These are phyloP conservation scores for Boletus huronensis DNA, from an alignment of 768 basidiomycete genomes.

Conservation along the genomic window DNA sequence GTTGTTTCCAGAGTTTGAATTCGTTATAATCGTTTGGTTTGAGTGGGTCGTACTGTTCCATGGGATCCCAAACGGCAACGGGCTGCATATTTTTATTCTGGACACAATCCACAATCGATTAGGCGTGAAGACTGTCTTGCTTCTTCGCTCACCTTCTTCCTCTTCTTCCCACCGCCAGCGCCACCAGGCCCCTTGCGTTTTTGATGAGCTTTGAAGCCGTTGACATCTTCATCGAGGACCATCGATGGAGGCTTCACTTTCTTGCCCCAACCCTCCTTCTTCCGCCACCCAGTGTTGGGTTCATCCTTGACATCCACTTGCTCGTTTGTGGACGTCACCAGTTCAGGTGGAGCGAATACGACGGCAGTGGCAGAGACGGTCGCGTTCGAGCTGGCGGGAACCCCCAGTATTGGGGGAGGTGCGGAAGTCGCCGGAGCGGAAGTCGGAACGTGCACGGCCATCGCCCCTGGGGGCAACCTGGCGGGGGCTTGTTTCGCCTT, in stretches of 20 bases:
- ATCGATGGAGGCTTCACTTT: slow-evolving; percentile 90
- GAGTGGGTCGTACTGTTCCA: slow-evolving; percentile 74
- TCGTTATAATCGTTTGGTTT: slow-evolving; percentile 89
- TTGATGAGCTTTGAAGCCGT: slow-evolving; percentile 68
- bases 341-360: slow-evolving; percentile 64
- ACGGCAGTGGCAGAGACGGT: slow-evolving; percentile 56
- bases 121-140: neutral
- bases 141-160: slow-evolving; percentile 54
- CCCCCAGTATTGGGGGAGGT: slow-evolving; percentile 31
- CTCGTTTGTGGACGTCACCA: slow-evolving; percentile 35
- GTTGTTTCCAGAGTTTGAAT: slow-evolving; percentile 77
- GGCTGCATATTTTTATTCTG: slow-evolving; percentile 61
- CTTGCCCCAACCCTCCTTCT: slow-evolving; percentile 72
- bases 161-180: slow-evolving; percentile 44
- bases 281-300: slow-evolving; percentile 35
- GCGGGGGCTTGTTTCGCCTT: slow-evolving; percentile 54
- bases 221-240: slow-evolving; percentile 85
- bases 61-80: slow-evolving; percentile 68
- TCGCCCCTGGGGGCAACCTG: slow-evolving; percentile 47
- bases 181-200: slow-evolving; percentile 49
- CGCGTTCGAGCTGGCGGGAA: slow-evolving; percentile 25
- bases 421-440: slow-evolving; percentile 45
- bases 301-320: slow-evolving; percentile 29
- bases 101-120: neutral
- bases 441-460: slow-evolving; percentile 41